These are phyloP conservation scores for Metschnikowia cubensis DNA, from an alignment of 805 yeast genomes.

Conservation along the genomic window DNA sequence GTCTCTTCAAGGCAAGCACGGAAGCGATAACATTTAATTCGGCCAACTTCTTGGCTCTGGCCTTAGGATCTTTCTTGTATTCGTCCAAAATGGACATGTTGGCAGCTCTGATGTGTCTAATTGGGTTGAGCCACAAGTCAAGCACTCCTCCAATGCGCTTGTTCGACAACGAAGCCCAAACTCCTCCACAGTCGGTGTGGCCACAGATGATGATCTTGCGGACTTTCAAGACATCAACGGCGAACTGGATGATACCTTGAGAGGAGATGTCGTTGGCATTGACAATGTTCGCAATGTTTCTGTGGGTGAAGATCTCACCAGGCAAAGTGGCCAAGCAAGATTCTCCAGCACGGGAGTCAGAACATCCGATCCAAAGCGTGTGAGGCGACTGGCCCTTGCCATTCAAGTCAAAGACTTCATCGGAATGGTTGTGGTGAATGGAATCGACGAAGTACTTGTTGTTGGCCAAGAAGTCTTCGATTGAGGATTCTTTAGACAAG, in stretches of 20 bases:
- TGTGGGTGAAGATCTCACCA: constrained; percentile 20
- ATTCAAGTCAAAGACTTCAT: constrained; percentile 18
- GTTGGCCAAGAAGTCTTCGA: constrained; percentile 19
- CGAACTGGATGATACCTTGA: constrained; percentile 21
- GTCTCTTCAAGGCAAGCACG: constrained; percentile 19
- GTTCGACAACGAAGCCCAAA: constrained; percentile 21
- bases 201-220: constrained; percentile 20
- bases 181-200: constrained; percentile 22
- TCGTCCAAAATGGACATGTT: constrained; percentile 15
- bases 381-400: constrained; percentile 21
- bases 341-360: constrained; percentile 21
- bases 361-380: constrained; percentile 21
- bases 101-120: constrained; percentile 21
- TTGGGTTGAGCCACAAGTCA: constrained; percentile 21
- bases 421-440: constrained; percentile 19
- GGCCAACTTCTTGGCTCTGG: constrained; percentile 19
- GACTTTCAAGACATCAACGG: constrained; percentile 20
- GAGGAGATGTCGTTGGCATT: constrained; percentile 19
- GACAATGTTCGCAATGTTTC: constrained; percentile 21
- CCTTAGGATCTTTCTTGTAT: constrained; percentile 16
- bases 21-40: constrained; percentile 20
- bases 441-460: constrained; percentile 18
- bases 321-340: constrained; percentile 19
- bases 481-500: constrained; percentile 33
- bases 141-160: constrained; percentile 21